Conservation (phyloP, 331 rosid genomes). For the Ulmus americana region DNA sequence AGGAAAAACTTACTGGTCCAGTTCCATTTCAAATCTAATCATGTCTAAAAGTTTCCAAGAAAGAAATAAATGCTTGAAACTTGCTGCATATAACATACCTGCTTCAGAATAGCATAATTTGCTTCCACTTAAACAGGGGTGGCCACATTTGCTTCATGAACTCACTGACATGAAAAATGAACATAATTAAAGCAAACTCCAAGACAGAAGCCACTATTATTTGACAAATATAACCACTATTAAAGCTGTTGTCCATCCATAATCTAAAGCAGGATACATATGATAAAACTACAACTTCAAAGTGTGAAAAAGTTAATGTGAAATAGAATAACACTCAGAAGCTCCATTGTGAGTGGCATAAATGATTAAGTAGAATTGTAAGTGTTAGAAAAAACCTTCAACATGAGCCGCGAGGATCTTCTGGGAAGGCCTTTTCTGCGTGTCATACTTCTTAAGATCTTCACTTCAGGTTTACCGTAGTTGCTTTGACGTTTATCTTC, state of each 20-base stretch:
- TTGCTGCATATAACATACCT: slow-evolving; percentile 26
- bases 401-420: slow-evolving; percentile 58
- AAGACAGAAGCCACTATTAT: not conserved
- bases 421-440: slow-evolving; percentile 34
- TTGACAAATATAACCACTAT: not conserved
- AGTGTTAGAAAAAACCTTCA: slow-evolving; percentile 38
- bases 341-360: not conserved
- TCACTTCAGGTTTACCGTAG: slow-evolving; percentile 28
- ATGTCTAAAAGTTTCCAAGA: not conserved
- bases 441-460: slow-evolving; percentile 52
- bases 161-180: slow-evolving; percentile 40
- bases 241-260: not conserved
- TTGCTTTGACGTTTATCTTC: slow-evolving; percentile 30
- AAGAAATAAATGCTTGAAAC: slow-evolving; percentile 6
- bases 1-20: not conserved
- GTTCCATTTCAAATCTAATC: not conserved
- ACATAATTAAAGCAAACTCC: slow-evolving; percentile 12
- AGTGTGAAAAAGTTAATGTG: not conserved
- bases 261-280: not conserved
- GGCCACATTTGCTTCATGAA: slow-evolving; percentile 27
- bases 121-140: slow-evolving; percentile 20
- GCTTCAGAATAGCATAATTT: slow-evolving; percentile 12
- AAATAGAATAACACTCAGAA: too few species aligned
- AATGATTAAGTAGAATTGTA: not conserved
- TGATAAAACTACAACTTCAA: slow-evolving; percentile 1